phyloP scores from a whole-genome alignment of 306 rosid species.

The Begonia masoniana region DNA sequence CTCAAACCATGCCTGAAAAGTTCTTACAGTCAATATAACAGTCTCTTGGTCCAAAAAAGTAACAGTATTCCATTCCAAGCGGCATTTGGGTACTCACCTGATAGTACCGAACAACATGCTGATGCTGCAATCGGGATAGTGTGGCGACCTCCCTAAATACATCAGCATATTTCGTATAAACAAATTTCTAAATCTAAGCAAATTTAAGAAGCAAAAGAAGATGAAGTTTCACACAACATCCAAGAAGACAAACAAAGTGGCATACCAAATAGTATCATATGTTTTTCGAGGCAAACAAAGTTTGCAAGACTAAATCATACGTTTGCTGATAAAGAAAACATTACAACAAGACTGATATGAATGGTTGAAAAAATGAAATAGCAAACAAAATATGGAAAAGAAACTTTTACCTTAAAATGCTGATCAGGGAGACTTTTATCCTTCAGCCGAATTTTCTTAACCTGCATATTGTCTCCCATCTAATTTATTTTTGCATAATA shows the following conservation, averaged over 20 bases:
- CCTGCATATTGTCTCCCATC: slow-evolving; percentile 96
- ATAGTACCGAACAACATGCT: slow-evolving; percentile 89
- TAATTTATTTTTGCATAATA: slow-evolving; percentile 84
- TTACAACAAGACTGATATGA: too few species aligned
- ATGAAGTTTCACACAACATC: neutral
- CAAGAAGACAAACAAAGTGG: neutral
- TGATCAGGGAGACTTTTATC: slow-evolving; percentile 83
- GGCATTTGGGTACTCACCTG: slow-evolving; percentile 34
- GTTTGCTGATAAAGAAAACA: too few species aligned
- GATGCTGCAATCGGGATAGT: slow-evolving; percentile 96
- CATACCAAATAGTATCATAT: neutral
- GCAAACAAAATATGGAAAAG: too few species aligned
- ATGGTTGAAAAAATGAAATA: too few species aligned
- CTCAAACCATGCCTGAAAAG: slow-evolving; percentile 93
- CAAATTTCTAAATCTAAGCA: slow-evolving; percentile 12
- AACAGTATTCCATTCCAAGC: neutral
- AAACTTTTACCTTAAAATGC: slow-evolving; percentile 61
- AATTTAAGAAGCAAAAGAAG: slow-evolving; percentile 3
- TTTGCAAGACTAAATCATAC: too few species aligned
- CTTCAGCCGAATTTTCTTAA: slow-evolving; percentile 81
- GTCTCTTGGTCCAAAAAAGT: slow-evolving; percentile 4
- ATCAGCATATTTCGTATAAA: slow-evolving; percentile 19
- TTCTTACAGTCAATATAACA: slow-evolving; percentile 19
- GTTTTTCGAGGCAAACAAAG: neutral
- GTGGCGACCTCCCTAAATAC: slow-evolving; percentile 91